A percentile compares a stretch with the other conserved stretches of the same genome.
Conservation (phyloP, 2,329 filamentous ascomycete genomes). For the Neonectria magnoliae region DNA sequence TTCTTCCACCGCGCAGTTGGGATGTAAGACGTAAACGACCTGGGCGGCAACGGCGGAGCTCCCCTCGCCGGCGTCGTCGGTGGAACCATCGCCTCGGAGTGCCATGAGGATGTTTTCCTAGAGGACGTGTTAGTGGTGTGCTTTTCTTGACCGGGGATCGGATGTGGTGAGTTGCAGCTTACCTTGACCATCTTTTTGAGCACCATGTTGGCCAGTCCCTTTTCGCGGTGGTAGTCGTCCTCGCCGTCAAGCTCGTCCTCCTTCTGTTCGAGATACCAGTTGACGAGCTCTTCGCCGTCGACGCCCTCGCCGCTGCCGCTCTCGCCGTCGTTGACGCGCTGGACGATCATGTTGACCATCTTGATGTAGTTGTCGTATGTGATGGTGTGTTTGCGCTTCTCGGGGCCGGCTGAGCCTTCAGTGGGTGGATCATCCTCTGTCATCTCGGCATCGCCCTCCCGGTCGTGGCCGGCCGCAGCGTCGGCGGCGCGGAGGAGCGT, state of each 20-base stretch:
- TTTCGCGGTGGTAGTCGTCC: slow-evolving; percentile 83
- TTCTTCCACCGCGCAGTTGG: slow-evolving; percentile 88
- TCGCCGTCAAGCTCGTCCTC: slow-evolving; percentile 84
- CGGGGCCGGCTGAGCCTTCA: slow-evolving; percentile 48
- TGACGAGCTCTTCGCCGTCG: slow-evolving; percentile 80
- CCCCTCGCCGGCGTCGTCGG: slow-evolving; percentile 58
- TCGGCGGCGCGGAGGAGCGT: slow-evolving; percentile 54
- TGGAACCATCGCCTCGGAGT: slow-evolving; percentile 70
- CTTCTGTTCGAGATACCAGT: slow-evolving; percentile 93
- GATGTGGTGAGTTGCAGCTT: slow-evolving; percentile 46
- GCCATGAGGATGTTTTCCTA: slow-evolving; percentile 91
- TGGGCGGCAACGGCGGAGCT: slow-evolving; percentile 50
- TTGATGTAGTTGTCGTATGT: slow-evolving; percentile 94
- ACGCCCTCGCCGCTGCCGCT: slow-evolving; percentile 80
- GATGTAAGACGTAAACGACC: slow-evolving; percentile 88
- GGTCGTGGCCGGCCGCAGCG: slow-evolving; percentile 56
- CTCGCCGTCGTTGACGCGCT: slow-evolving; percentile 86
- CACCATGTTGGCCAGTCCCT: slow-evolving; percentile 80
- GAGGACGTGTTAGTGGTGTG: slow-evolving; percentile 51
- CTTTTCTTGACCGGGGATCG: not conserved
- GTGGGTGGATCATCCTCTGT: slow-evolving; percentile 50
- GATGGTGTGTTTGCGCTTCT: slow-evolving; percentile 80
- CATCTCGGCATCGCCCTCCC: slow-evolving; percentile 58
- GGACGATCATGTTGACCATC: slow-evolving; percentile 88
- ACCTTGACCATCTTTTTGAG: slow-evolving; percentile 97